Evolutionary conservation across 148 eudicot genomes (phyloP), one percentile per base, ranked within the genome.

Genomic region (Limonium bicolor): DNA sequence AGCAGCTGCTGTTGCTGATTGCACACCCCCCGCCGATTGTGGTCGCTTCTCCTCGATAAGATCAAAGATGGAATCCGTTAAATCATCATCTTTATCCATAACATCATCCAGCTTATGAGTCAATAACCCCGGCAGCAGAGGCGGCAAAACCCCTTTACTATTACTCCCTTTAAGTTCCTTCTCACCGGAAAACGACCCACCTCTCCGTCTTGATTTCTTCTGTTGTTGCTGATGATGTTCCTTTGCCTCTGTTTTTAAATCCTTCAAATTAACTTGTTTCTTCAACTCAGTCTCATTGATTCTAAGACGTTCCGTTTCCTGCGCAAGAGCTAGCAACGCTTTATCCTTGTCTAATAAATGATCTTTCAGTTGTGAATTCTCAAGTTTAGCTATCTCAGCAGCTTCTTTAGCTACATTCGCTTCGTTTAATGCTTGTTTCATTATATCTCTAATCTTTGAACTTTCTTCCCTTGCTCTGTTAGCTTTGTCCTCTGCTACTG

Each of bases 371-470:
- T 50, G 40, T 9, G 77, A 68, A 56, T 78, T 90, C 51, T 90
- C 94, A 0, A 36, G 61, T 47, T 65, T 62, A 17, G 95, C 97
- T 15, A 80, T 63, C 24, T 54, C 60, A 4, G 97, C 76, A 23
- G 94, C 94, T 57, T 80, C 96, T 63, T 78, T 82, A 10, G 94
- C 94, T 13, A 72, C 94, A 46, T 67, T 78, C 5, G 94, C 72
- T 51, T 90, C 95, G 23, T 73, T 76, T 1, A 84, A 36, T 8
- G 93, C 86, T 56, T 80, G 95, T 52, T 84, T 90, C 0, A 90
- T 69, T 54, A 77, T 73, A 23, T 84, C 97, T 62, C 86, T 70
- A 54, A 84, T 34, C 34, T 84, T 90, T 46, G 36, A 50, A 40
- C 41, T 69, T 43, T 90, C 95, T 20, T 84, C 93, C 57, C 52